Conservation (phyloP, 106 monocot genomes). For the Posidonia australis region DNA sequence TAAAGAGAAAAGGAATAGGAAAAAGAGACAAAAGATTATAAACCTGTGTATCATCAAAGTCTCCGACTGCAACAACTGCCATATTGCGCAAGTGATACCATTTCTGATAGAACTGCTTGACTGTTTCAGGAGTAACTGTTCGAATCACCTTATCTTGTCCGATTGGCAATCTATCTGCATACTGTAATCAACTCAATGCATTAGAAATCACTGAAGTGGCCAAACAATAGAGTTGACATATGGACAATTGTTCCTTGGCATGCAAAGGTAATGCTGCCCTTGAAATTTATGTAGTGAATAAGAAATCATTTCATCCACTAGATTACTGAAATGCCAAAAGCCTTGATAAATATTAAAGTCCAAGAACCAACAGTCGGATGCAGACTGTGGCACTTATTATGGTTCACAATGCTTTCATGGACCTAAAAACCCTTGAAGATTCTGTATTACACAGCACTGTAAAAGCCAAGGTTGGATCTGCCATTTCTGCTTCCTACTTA, state of each 20-base stretch:
- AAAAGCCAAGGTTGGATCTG: too few species aligned
- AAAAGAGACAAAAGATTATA: too few species aligned
- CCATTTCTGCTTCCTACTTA: too few species aligned
- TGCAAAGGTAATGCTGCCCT: neutral
- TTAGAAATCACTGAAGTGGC: neutral
- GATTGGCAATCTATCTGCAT: conserved; percentile 93
- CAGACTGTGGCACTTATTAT: too few species aligned
- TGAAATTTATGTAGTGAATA: neutral
- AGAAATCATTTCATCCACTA: too few species aligned
- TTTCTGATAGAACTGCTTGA: conserved; percentile 73
- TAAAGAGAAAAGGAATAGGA: neutral
- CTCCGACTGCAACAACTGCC: conserved; percentile 95
- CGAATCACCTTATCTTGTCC: conserved; percentile 91
- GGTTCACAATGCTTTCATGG: too few species aligned
- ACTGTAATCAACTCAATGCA: conserved; percentile 37
- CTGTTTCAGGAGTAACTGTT: conserved; percentile 69
- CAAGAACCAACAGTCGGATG: too few species aligned
- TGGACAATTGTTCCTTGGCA: too few species aligned
- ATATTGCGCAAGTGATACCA: conserved; percentile 94
- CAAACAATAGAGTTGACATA: neutral
- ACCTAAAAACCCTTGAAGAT: too few species aligned
- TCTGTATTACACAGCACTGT: too few species aligned
- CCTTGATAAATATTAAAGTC: too few species aligned
- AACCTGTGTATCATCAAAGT: conserved; percentile 82
- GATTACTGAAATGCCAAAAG: too few species aligned